These are phyloP conservation scores for Umbelopsis sp. DNA, from an alignment of 192 early-diverging fungal genomes.

Conservation along the genomic window DNA sequence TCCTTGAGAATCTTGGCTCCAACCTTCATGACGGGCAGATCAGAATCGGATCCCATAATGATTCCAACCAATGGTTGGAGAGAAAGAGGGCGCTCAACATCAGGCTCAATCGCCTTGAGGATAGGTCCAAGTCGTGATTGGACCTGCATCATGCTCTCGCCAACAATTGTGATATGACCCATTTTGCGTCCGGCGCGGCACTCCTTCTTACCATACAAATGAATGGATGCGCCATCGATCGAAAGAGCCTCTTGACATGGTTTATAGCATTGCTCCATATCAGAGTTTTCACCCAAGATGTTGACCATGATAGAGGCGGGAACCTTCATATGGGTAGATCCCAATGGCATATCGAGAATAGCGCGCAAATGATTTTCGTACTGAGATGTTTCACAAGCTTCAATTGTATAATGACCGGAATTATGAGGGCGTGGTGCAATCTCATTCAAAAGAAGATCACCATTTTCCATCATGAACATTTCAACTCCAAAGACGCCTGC, in stretches of 20 bases:
- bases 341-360: conserved; percentile 89
- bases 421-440: conserved; percentile 99
- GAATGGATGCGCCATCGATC: conserved; percentile 85
- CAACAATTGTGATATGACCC: conserved; percentile 96
- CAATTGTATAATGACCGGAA: conserved; percentile 98
- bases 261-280: conserved; percentile 60
- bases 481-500: conserved; percentile 98
- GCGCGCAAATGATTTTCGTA: conserved; percentile 94
- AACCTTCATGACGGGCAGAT: conserved; percentile 91
- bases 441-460: conserved; percentile 90
- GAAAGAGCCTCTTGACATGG: conserved; percentile 73
- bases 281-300: conserved; percentile 76
- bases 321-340: conserved; percentile 85
- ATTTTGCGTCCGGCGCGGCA: conserved; percentile 92
- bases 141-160: conserved; percentile 81
- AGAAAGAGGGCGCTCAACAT: conserved; percentile 48
- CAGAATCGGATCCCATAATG: conserved; percentile 99
- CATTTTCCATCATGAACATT: conserved; percentile 92
- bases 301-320: conserved; percentile 94
- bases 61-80: conserved; percentile 85
- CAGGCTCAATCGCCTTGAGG: conserved; percentile 61
- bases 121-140: conserved; percentile 62
- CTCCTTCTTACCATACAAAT: conserved; percentile 94
- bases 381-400: conserved; percentile 96
- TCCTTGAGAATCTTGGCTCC: conserved; percentile 87